Conservation (phyloP, 768 basidiomycete genomes). For the Kwoniella sp. region DNA sequence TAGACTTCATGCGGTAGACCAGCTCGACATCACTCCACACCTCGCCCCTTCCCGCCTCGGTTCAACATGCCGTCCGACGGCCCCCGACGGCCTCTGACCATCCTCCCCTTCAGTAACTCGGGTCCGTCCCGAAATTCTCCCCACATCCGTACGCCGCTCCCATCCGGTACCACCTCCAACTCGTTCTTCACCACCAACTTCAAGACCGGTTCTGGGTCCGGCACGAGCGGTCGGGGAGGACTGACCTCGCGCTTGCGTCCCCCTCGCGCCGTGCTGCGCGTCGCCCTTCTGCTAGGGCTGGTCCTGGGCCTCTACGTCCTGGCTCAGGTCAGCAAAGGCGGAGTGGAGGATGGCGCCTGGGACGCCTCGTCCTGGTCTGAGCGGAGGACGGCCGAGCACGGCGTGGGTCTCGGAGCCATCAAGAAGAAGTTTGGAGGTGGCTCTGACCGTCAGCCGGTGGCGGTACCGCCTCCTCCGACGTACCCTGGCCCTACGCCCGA, state of each 20-base stretch:
- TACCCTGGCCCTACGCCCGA: too few relatives aligned
- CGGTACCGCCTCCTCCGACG: too few relatives aligned
- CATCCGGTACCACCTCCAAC: neutral
- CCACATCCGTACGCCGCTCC: constrained; percentile 10
- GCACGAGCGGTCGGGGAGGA: too few relatives aligned
- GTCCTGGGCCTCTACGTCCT: constrained; percentile 4
- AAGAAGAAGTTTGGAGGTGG: constrained; percentile 11
- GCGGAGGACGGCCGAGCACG: constrained; percentile 4
- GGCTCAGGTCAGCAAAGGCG: neutral
- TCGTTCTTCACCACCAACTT: constrained; percentile 3
- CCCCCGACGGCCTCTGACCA: constrained; percentile 8
- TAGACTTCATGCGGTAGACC: too few relatives aligned
- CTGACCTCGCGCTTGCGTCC: too few relatives aligned
- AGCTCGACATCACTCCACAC: too few relatives aligned
- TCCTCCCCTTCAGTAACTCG: constrained; percentile 5
- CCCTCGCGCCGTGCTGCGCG: neutral
- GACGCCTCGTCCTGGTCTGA: constrained; percentile 32
- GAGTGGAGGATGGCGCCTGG: constrained; percentile 30
- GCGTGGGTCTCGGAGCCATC: constrained; percentile 9
- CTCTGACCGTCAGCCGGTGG: too few relatives aligned
- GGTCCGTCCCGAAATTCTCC: constrained; percentile 6
- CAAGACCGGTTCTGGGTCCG: neutral
- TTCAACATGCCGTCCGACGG: constrained; percentile 15
- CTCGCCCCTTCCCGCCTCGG: too few relatives aligned
- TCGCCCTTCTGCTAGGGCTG: neutral